phyloP scores from a whole-genome alignment of 768 basidiomycete species.

The Leccinum boreale region DNA sequence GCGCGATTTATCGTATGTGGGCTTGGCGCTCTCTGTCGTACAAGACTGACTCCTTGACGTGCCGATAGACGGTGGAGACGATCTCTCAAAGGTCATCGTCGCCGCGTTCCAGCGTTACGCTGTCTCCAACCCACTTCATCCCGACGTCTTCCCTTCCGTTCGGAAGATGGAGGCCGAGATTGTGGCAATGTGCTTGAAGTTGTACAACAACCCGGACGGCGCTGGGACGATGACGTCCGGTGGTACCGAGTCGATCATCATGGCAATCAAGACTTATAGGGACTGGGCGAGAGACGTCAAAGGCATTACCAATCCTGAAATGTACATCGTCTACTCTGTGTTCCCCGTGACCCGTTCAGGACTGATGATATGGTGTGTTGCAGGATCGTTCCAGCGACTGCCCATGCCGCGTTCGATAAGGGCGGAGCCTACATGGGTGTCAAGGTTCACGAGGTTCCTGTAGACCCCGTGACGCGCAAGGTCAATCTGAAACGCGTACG shows the following conservation, averaged over 20 bases:
- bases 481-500: slow-evolving; percentile 74
- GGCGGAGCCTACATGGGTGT: slow-evolving; percentile 84
- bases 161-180: slow-evolving; percentile 98
- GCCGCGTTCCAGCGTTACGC: slow-evolving; percentile 80
- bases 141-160: slow-evolving; percentile 88
- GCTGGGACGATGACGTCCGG: slow-evolving; percentile 94
- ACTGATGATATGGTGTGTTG: not conserved
- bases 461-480: slow-evolving; percentile 72
- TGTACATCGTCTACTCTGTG: slow-evolving; percentile 37
- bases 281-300: slow-evolving; percentile 88
- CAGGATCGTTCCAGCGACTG: slow-evolving; percentile 81
- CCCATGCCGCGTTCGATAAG: slow-evolving; percentile 96
- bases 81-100: slow-evolving; percentile 73
- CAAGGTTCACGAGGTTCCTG: slow-evolving; percentile 85
- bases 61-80: slow-evolving; percentile 72
- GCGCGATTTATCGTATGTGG: slow-evolving; percentile 81
- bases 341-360: not conserved
- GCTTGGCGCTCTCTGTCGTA: not conserved
- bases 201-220: slow-evolving; percentile 83
- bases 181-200: slow-evolving; percentile 78
- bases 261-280: slow-evolving; percentile 92
- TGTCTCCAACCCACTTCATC: slow-evolving; percentile 88
- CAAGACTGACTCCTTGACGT: no score
- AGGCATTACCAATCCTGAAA: slow-evolving; percentile 89
- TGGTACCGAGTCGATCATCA: slow-evolving; percentile 94